Evolutionary conservation across 164 flowering plant genomes (phyloP).

Genomic region (Chimonanthus salicifolius): DNA sequence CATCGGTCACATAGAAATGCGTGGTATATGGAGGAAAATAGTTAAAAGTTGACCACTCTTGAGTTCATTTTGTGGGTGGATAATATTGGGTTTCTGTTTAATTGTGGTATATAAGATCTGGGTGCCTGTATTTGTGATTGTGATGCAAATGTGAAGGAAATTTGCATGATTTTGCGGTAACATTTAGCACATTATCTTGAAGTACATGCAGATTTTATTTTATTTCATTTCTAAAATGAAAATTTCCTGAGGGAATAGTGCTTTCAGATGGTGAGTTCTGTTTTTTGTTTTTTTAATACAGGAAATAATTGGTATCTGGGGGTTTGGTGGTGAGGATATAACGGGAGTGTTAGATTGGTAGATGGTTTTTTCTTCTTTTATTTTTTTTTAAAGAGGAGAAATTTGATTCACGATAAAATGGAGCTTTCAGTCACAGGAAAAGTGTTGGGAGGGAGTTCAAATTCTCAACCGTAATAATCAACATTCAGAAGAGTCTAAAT

Average conservation of each 20-base stretch:
- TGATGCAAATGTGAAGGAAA: background rate
- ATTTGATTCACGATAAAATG: constrained; percentile 13
- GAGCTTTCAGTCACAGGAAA: constrained; percentile 23
- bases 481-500: background rate
- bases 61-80: background rate
- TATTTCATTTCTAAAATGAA: too few relatives aligned
- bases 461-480: constrained; percentile 14
- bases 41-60: background rate
- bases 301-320: background rate
- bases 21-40: background rate
- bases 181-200: background rate
- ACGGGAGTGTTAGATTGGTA: constrained; percentile 11
- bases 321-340: background rate
- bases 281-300: background rate
- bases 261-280: background rate
- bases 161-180: background rate
- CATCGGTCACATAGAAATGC: background rate
- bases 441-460: constrained; percentile 13
- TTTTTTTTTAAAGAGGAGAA: too few relatives aligned
- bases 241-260: background rate
- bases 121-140: background rate
- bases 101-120: background rate
- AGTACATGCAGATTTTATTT: too few relatives aligned
- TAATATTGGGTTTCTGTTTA: background rate
- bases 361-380: constrained; percentile 10